A percentile compares a stretch with the other conserved stretches of the same genome.
These are phyloP conservation scores for Cryptosporidium sp. DNA, from an alignment of 169 alveolate genomes.

Conservation along the genomic window DNA sequence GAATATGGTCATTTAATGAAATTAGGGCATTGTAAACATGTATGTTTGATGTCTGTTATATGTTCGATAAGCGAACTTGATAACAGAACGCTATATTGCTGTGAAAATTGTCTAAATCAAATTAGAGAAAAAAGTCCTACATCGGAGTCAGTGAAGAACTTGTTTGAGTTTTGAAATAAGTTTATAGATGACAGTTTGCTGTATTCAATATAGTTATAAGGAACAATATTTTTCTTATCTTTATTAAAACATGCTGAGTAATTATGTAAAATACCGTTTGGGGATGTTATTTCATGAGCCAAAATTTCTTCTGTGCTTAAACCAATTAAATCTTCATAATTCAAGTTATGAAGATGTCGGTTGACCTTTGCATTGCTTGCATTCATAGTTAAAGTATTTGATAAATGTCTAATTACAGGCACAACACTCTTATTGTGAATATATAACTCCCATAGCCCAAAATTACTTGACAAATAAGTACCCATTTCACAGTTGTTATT, in stretches of 20 bases:
- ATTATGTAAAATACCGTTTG: constrained; percentile 1
- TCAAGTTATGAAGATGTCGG: constrained; percentile 26
- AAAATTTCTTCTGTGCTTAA: constrained; percentile 35
- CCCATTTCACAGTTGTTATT: constrained; percentile 5
- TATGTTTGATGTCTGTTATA: constrained; percentile 52
- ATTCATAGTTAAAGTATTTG: constrained; percentile 47
- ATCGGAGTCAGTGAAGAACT: constrained; percentile 46
- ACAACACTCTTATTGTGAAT: constrained; percentile 22
- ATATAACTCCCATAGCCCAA: constrained; percentile 72
- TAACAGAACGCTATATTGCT: constrained; percentile 37
- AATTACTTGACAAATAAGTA: constrained; percentile 23
- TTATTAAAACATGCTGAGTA: constrained; percentile 9
- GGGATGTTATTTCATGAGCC: constrained; percentile 33
- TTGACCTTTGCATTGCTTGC: constrained; percentile 58
- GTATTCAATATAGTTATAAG: constrained; percentile 30
- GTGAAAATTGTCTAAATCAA: constrained; percentile 37
- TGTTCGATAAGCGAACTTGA: constrained; percentile 51
- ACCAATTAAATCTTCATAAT: constrained; percentile 59
- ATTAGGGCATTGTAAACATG: constrained; percentile 15
- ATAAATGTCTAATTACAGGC: constrained; percentile 47
- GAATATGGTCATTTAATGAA: constrained; percentile 62
- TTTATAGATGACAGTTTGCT: not conserved
- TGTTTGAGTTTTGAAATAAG: constrained; percentile 8
- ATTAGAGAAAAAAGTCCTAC: constrained; percentile 28
- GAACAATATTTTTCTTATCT: constrained; percentile 19